These are phyloP conservation scores for Neurospora tetrasperma DNA, from an alignment of 495 filamentous ascomycete genomes.

Conservation along the genomic window DNA sequence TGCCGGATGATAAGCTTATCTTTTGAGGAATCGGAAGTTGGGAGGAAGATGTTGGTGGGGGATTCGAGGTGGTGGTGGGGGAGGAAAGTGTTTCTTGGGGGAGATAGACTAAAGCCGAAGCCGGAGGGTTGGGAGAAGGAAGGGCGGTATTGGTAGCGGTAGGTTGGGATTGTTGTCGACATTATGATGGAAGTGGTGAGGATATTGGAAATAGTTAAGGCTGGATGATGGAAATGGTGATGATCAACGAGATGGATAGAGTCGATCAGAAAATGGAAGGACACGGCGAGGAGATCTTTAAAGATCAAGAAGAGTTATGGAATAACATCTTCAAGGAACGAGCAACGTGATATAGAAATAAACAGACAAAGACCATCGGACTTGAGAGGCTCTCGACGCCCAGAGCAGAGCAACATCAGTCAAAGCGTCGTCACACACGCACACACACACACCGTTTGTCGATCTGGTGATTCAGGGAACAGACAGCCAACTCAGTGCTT, in stretches of 20 bases:
- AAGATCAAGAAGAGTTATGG: neutral
- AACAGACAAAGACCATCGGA: neutral
- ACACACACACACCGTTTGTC: neutral
- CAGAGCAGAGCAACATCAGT: neutral
- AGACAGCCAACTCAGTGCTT: neutral
- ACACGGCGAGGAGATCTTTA: neutral
- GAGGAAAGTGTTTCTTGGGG: neutral
- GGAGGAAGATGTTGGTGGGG: constrained; percentile 4
- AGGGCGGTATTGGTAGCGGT: constrained; percentile 6
- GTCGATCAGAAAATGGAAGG: too few relatives aligned
- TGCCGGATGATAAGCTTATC: constrained; percentile 17
- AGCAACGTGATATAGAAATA: neutral
- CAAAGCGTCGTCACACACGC: neutral
- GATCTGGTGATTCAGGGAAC: neutral
- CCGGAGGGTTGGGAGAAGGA: neutral
- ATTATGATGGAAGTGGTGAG: neutral
- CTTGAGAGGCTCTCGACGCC: neutral
- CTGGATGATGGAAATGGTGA: too few relatives aligned
- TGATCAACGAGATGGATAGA: too few relatives aligned
- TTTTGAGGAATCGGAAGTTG: neutral
- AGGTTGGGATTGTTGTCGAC: neutral
- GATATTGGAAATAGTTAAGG: neutral
- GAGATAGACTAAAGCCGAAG: neutral
- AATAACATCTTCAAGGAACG: neutral
- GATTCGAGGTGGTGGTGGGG: constrained; percentile 11